Conservation (phyloP, 768 basidiomycete genomes). For the Chalciporus pseudorubinellus region DNA sequence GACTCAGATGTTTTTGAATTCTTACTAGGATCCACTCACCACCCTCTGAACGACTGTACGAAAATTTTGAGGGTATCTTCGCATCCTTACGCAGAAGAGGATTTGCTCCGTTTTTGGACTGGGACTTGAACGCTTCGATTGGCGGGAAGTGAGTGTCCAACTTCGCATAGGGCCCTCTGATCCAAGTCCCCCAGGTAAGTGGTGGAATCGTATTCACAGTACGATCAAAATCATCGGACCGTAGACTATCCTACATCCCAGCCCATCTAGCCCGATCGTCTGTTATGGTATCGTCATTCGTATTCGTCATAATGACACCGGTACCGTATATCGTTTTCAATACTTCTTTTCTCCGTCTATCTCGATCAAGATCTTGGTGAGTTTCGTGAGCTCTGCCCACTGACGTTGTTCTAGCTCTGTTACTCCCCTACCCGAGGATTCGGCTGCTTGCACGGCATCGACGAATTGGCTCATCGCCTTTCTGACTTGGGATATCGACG, state of each 20-base stretch:
- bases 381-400: constrained; percentile 19
- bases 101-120: constrained; percentile 90
- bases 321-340: no score
- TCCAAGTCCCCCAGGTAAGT: constrained; percentile 58
- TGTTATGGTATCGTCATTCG: background rate
- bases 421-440: constrained; percentile 7
- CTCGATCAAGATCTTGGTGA: constrained; percentile 17
- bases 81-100: constrained; percentile 94
- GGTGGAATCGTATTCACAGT: constrained; percentile 93
- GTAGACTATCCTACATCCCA: background rate
- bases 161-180: background rate
- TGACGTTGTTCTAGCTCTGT: constrained; percentile 18
- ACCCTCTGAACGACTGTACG: no score
- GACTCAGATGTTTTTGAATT: no score
- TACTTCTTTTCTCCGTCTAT: constrained; percentile 1
- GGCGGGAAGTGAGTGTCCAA: constrained; percentile 58
- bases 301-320: background rate
- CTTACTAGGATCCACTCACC: no score
- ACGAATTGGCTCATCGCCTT: constrained; percentile 11
- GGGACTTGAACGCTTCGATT: constrained; percentile 93
- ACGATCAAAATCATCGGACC: constrained; percentile 53
- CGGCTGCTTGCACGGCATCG: constrained; percentile 10
- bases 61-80: no score
- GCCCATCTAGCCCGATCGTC: background rate
- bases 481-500: no score